Percentiles rank a stretch among this genome's conserved stretches.
Conservation (phyloP, 306 rosid genomes). For the Trifolium dubium region DNA sequence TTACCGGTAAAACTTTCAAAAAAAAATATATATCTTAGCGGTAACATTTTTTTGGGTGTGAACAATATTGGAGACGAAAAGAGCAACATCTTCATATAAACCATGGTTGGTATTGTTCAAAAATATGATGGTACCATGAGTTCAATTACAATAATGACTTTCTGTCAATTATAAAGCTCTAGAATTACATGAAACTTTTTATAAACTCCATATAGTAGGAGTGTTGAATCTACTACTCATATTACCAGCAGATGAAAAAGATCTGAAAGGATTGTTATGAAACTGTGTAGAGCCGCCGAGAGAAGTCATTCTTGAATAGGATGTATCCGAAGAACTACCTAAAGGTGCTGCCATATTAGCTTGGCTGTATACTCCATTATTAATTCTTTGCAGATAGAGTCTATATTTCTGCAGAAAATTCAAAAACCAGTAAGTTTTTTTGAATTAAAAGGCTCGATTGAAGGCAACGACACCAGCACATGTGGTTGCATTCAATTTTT, state of each 20-base stretch:
- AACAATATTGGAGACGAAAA: too few relatives aligned
- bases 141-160: too few relatives aligned
- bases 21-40: too few relatives aligned
- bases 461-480: background rate
- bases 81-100: too few relatives aligned
- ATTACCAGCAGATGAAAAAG: slow-evolving; percentile 56
- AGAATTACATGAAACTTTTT: too few relatives aligned
- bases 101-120: too few relatives aligned
- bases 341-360: slow-evolving; percentile 76
- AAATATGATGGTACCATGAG: too few relatives aligned
- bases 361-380: slow-evolving; percentile 76
- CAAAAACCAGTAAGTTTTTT: slow-evolving; percentile 5
- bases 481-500: background rate
- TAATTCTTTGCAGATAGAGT: slow-evolving; percentile 80
- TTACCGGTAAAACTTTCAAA: too few relatives aligned
- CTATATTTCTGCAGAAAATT: slow-evolving; percentile 78
- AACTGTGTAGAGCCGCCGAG: slow-evolving; percentile 62
- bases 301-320: slow-evolving; percentile 59
- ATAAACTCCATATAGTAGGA: too few relatives aligned
- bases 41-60: too few relatives aligned
- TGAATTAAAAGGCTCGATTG: slow-evolving; percentile 2
- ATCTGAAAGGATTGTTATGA: slow-evolving; percentile 49
- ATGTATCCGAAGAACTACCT: slow-evolving; percentile 59
- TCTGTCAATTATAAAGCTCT: too few relatives aligned
- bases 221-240: slow-evolving; percentile 32